These are phyloP conservation scores for Carallia brachiata DNA, from an alignment of 345 rosid species.

Conservation along the genomic window DNA sequence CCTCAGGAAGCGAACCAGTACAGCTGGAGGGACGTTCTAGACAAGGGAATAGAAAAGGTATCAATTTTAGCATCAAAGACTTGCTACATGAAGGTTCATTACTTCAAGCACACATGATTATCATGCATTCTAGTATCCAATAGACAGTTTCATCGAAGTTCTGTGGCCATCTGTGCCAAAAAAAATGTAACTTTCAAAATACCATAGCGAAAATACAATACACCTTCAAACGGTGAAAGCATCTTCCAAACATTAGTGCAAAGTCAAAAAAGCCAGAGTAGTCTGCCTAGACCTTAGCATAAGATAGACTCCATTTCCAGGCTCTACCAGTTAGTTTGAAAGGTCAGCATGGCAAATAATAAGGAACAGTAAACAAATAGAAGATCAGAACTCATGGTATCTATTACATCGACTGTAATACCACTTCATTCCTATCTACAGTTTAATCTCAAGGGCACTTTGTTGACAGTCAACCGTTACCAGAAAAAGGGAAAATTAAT, in stretches of 20 bases:
- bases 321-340: background rate
- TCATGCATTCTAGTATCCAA: background rate
- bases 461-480: too few relatives aligned
- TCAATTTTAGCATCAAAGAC: constrained; percentile 5
- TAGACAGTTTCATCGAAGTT: background rate
- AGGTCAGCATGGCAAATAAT: too few relatives aligned
- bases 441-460: too few relatives aligned
- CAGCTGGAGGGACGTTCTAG: constrained; percentile 95
- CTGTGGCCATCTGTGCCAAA: too few relatives aligned
- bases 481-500: too few relatives aligned
- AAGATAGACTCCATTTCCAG: background rate
- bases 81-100: background rate
- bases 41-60: constrained; percentile 13
- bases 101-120: background rate
- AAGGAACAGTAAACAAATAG: too few relatives aligned
- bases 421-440: too few relatives aligned
- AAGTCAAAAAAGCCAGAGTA: too few relatives aligned
- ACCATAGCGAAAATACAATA: background rate
- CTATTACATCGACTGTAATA: too few relatives aligned
- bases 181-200: background rate
- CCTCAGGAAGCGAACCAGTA: constrained; percentile 84
- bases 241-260: too few relatives aligned
- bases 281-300: background rate
- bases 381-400: too few relatives aligned
- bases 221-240: background rate